Evolutionary conservation across 148 eudicot genomes (phyloP), one percentile per base, ranked within the genome.

Genomic region (Persicaria tinctoria): DNA sequence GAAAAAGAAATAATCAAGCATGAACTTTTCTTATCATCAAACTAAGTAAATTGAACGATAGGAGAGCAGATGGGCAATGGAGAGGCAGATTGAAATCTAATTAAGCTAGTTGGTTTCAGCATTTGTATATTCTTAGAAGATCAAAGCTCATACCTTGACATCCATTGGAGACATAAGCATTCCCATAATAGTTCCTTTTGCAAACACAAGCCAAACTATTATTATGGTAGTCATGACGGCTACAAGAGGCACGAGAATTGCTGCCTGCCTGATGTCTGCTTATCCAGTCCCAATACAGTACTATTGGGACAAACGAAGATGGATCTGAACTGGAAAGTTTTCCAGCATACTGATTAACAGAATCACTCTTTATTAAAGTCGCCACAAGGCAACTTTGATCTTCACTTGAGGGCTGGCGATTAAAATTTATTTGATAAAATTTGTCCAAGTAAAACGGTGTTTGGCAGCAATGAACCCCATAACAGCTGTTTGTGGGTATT

Each of bases 81-180:
- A 23, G 27, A 32, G 38, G 38, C 2, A 32, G 38, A 32, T 2
- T 32, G 38, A 32, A 32, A 32, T 32, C 38, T 32, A 32, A 32
- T 32, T 32, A 32, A 32, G 41, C 41, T 32, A 32, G 1, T 32
- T 32, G 41, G 41, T 32, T 32, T 32, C 41, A 32, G 41, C 41
- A 32, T 32, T 32, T 32, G 41, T 32, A 32, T 32, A 32, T 1
- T 32, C 41, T 32, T 32, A 32, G 41, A 32, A 32, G 41, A 32
- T 1, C 41, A 32, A 32, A 32, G 41, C 11, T 11, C 8, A 10
- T 23, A 63, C 69, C 69, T 27, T 63, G 69, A 45, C 69, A 63
- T 63, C 69, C 69, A 63, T 63, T 38, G 16, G 69, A 63, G n/a
- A 27, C 45, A 63, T 63, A 63, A 9, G 69, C 7, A 63, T 63